These are phyloP conservation scores for Auriscalpium vulgare DNA, from an alignment of 768 basidiomycete species.

Conservation along the genomic window DNA sequence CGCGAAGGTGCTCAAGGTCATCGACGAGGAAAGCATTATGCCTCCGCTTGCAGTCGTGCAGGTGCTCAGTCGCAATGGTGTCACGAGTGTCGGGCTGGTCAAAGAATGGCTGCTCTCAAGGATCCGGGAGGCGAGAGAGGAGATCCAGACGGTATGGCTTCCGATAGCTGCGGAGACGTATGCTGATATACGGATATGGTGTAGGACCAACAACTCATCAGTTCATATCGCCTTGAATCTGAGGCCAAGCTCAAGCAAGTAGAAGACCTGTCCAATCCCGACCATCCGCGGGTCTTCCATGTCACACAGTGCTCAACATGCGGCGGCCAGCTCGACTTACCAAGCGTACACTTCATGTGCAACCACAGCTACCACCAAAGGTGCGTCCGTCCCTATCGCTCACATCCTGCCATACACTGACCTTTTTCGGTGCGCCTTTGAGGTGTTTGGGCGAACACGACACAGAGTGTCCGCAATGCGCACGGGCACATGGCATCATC, in stretches of 20 bases:
- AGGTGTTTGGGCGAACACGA: slow-evolving; percentile 90
- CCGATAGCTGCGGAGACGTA: not conserved
- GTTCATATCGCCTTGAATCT: slow-evolving; percentile 87
- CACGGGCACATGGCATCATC: slow-evolving; percentile 78
- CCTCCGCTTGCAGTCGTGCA: slow-evolving; percentile 87
- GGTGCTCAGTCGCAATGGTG: slow-evolving; percentile 78
- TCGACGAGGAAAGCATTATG: slow-evolving; percentile 78
- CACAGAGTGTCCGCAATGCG: slow-evolving; percentile 85
- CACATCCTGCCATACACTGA: not conserved
- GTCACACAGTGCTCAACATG: slow-evolving; percentile 91
- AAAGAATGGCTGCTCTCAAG: slow-evolving; percentile 84
- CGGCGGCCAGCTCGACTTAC: slow-evolving; percentile 83
- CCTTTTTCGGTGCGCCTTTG: not conserved
- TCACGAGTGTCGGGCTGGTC: slow-evolving; percentile 86
- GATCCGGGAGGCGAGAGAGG: slow-evolving; percentile 63
- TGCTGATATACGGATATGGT: not conserved
- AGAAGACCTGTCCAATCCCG: slow-evolving; percentile 67
- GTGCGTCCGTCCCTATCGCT: slow-evolving; percentile 30
- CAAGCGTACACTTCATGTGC: slow-evolving; percentile 96
- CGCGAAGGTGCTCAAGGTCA: slow-evolving; percentile 58
- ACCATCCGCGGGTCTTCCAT: slow-evolving; percentile 83
- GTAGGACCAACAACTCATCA: slow-evolving; percentile 79
- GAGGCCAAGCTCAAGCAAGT: slow-evolving; percentile 74
- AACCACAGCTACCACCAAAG: slow-evolving; percentile 95
- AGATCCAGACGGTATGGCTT: slow-evolving; percentile 69